These are phyloP conservation scores for Ophiostoma fasciatum DNA, from an alignment of 2,329 filamentous ascomycete genomes.

Conservation along the genomic window DNA sequence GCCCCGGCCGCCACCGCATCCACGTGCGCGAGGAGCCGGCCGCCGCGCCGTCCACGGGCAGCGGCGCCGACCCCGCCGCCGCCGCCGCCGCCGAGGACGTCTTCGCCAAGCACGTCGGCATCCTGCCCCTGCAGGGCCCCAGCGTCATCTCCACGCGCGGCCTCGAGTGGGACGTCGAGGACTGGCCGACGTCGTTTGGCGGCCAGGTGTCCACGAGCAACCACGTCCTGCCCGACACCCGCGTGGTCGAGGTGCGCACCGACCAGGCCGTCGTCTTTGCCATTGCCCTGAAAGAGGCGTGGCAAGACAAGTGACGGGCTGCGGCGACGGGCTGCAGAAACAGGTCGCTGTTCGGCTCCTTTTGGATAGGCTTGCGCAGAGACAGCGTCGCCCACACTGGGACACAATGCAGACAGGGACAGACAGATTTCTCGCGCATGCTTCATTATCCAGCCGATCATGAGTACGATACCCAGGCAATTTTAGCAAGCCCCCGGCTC, in stretches of 20 bases:
- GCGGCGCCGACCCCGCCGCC: neutral
- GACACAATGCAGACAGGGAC: too few species aligned
- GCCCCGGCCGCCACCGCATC: slow-evolving; percentile 51
- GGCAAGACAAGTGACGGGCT: slow-evolving; percentile 21
- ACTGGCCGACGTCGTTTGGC: slow-evolving; percentile 68
- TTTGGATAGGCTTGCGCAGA: too few species aligned
- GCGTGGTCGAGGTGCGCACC: slow-evolving; percentile 47
- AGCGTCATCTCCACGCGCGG: slow-evolving; percentile 67
- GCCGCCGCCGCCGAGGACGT: slow-evolving; percentile 22
- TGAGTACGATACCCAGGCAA: too few species aligned
- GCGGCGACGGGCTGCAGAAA: too few species aligned
- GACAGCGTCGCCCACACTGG: too few species aligned
- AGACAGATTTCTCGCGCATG: too few species aligned
- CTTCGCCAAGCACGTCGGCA: slow-evolving; percentile 70
- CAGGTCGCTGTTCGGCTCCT: too few species aligned
- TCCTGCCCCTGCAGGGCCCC: slow-evolving; percentile 69
- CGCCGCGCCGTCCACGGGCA: neutral
- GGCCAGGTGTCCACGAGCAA: slow-evolving; percentile 68
- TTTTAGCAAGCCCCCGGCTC: too few species aligned
- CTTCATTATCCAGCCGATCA: too few species aligned
- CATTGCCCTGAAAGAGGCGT: slow-evolving; percentile 38
- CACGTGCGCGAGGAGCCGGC: slow-evolving; percentile 37
- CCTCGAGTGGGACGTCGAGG: slow-evolving; percentile 76
- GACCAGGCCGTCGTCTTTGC: slow-evolving; percentile 58
- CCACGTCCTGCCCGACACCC: slow-evolving; percentile 45